phyloP scores from a whole-genome alignment of 345 rosid genomes.

The Alliaria petiolata region DNA sequence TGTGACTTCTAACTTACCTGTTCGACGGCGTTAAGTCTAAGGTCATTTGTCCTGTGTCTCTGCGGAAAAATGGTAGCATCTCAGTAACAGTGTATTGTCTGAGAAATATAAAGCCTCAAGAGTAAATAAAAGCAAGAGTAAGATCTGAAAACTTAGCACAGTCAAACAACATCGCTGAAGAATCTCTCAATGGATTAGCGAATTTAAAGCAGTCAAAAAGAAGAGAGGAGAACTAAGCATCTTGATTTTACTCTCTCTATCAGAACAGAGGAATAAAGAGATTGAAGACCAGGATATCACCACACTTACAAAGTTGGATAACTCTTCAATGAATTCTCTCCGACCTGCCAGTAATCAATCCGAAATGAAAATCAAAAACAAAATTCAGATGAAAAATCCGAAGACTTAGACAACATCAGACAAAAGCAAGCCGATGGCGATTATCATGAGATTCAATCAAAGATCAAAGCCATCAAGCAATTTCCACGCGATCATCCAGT shows the following conservation, averaged over 20 bases:
- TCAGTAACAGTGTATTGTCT: background rate
- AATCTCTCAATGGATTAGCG: background rate
- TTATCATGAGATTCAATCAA: background rate
- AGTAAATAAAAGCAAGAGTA: background rate
- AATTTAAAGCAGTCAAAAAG: background rate
- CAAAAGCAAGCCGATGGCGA: conserved; percentile 2
- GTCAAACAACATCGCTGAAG: background rate
- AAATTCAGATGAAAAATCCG: background rate
- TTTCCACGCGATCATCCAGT: background rate
- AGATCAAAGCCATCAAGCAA: background rate
- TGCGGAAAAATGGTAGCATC: conserved; percentile 40
- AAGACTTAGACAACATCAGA: background rate
- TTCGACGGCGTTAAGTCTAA: conserved; percentile 52
- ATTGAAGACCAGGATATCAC: background rate
- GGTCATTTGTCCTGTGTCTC: conserved; percentile 47
- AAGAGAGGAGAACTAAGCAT: background rate
- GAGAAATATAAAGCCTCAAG: background rate
- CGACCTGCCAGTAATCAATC: conserved; percentile 46
- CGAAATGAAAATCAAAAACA: conserved; percentile 16
- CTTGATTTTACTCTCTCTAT: background rate
- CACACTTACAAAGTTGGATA: conserved; percentile 52
- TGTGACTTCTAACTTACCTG: conserved; percentile 41
- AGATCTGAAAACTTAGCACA: conserved; percentile 16
- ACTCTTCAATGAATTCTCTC: conserved; percentile 62
- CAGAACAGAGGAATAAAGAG: background rate